Evolutionary conservation across 2,329 filamentous ascomycete genomes (phyloP).

Genomic region (Anisogramma anomala): DNA sequence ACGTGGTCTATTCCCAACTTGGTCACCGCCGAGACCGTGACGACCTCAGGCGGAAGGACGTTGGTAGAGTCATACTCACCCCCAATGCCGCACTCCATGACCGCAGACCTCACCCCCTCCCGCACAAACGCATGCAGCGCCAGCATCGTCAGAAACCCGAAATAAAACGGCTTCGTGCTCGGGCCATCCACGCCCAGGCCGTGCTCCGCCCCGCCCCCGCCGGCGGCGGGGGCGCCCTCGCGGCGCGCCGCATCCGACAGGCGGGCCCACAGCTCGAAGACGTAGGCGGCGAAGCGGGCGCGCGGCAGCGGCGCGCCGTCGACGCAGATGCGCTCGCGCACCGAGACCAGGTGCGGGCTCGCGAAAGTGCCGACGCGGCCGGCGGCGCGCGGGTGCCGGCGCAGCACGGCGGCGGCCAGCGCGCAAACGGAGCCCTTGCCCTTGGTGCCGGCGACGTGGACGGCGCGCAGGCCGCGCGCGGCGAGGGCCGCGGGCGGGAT

Average conservation of each 20-base stretch:
- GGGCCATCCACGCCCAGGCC: constrained; percentile 16
- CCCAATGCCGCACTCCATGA: constrained; percentile 57
- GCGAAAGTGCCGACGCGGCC: constrained; percentile 49
- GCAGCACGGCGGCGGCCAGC: constrained; percentile 52
- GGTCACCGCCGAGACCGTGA: constrained; percentile 49
- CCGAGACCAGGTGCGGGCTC: constrained; percentile 56
- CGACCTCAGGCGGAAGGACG: constrained; percentile 38
- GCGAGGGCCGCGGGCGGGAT: constrained; percentile 38
- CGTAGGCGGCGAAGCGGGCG: constrained; percentile 49
- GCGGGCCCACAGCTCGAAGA: constrained; percentile 56
- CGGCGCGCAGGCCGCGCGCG: constrained; percentile 44
- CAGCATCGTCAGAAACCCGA: constrained; percentile 49
- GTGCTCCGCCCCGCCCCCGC: neutral
- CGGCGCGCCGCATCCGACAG: constrained; percentile 24
- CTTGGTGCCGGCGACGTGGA: constrained; percentile 67
- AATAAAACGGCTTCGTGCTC: constrained; percentile 41
- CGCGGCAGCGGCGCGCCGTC: constrained; percentile 46
- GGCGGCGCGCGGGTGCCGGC: constrained; percentile 31
- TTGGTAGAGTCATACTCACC: constrained; percentile 62
- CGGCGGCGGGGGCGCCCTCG: constrained; percentile 19
- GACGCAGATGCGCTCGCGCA: constrained; percentile 56
- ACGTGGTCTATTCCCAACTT: constrained; percentile 61
- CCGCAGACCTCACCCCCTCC: constrained; percentile 49
- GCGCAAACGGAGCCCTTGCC: constrained; percentile 65
- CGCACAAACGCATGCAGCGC: constrained; percentile 54